Conservation (phyloP, 2,329 filamentous ascomycete species). For the Coniochaeta sp. region DNA sequence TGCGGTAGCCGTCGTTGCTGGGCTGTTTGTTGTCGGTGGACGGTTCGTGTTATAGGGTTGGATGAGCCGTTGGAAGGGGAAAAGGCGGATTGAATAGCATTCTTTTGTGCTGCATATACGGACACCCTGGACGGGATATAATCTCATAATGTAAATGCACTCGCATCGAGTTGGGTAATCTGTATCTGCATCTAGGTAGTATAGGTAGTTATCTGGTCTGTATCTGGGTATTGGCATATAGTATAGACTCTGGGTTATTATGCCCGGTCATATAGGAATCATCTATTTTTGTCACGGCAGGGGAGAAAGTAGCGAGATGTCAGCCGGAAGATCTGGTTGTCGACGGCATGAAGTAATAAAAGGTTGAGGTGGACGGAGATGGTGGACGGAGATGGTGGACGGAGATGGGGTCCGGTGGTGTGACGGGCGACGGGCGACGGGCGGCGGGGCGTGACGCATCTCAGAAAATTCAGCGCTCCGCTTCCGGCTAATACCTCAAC, state of each 20-base stretch:
- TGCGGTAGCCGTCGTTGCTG: constrained; percentile 12
- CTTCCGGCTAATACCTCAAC: background rate
- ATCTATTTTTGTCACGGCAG: too few relatives aligned
- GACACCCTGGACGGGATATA: too few relatives aligned
- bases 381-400: background rate
- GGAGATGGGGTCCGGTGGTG: background rate
- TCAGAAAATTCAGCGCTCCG: background rate
- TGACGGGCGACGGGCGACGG: background rate
- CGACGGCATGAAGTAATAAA: too few relatives aligned
- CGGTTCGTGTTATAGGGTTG: background rate
- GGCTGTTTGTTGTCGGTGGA: constrained; percentile 13
- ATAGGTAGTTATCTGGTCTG: too few relatives aligned
- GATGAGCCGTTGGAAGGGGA: background rate
- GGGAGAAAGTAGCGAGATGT: too few relatives aligned
- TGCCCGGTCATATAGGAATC: too few relatives aligned
- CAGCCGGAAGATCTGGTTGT: too few relatives aligned
- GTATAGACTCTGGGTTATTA: too few relatives aligned
- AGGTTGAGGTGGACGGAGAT: background rate
- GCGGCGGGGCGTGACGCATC: background rate
- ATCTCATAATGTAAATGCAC: too few relatives aligned
- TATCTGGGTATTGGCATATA: too few relatives aligned
- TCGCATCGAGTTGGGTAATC: too few relatives aligned
- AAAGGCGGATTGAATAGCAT: background rate
- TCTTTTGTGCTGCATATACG: background rate
- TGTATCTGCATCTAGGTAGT: too few relatives aligned